Evolutionary conservation across 2,329 filamentous ascomycete genomes (phyloP).

Genomic region (Cephalotrichum gorgonifer): DNA sequence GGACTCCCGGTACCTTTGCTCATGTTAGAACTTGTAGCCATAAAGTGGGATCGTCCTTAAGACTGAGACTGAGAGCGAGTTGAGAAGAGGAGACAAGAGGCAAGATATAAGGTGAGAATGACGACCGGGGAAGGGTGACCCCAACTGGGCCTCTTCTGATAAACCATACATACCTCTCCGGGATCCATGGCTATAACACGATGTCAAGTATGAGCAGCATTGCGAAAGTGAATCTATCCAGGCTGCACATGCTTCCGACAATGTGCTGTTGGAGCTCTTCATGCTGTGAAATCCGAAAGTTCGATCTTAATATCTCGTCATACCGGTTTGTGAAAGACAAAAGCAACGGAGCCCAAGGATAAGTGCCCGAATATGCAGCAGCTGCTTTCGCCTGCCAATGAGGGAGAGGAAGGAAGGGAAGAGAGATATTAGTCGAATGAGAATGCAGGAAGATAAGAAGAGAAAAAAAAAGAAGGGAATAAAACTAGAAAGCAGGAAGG

Average conservation of each 20-base stretch:
- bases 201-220: conserved; percentile 4
- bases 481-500: background rate
- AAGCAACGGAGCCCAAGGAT: background rate
- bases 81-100: no score
- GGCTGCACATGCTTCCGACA: background rate
- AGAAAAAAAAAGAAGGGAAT: background rate
- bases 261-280: conserved; percentile 1
- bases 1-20: background rate
- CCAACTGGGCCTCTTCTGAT: no score
- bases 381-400: background rate
- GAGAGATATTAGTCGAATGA: conserved; percentile 1
- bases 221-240: conserved; percentile 1
- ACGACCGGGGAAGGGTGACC: no score
- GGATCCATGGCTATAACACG: conserved; percentile 2
- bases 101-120: background rate
- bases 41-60: background rate
- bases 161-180: conserved; percentile 1
- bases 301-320: background rate
- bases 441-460: background rate
- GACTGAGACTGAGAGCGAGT: no score
- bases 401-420: background rate
- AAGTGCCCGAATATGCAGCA: background rate
- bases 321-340: background rate
- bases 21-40: background rate
- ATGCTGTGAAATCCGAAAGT: conserved; percentile 1